Base-by-base conservation (phyloP, 2,329 filamentous ascomycete genomes). In the Penicillium sp. region DNA sequence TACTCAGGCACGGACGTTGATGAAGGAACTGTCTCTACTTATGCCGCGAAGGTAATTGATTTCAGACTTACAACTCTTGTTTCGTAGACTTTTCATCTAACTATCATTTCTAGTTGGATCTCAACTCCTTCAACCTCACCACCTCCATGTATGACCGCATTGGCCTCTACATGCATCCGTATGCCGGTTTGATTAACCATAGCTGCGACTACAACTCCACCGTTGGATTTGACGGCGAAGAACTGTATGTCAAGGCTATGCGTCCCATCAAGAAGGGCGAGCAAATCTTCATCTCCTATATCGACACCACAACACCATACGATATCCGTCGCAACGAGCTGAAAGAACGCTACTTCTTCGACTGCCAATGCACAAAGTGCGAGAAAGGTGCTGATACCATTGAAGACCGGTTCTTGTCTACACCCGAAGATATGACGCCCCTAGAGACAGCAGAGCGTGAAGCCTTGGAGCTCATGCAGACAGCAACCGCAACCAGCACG, bases 241-340 rank as follows among this genome's bases (percentile, higher is more conserved):
- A 73, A 31, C 68, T 84, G 10, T 74, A 74, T 14, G 65, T 86
- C 31, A 80, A 82, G 33, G 78, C 84, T 0, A 69, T 85, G 1
- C 73, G 71, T 12, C 74, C 78, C 0, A 84, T 88, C 57, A 68
- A 73, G 17, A 75, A 78, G 55, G 79, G 77, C 57, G 80, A 84
- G 30, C 84, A 88, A 65, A 75, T 88, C 30, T 82, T 78, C 61
- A 82, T 87, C 56, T 82, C 83, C 3, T 88, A 88, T 64, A 76
- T 85, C 58, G 85, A 88, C 62, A 74, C 75, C 35, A 84, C 80
- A 0, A 78, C 80, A 37, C 78, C 83, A 0, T 77, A 75, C 26
- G 61, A 71, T 9, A 72, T 75, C n/a, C 80, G 85, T 3, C 81
- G 80, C 58, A 69, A 69, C 2, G 80, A 85, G 61, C 76, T 88